A percentile compares a stretch with the other conserved stretches of the same genome.
These are phyloP conservation scores for Pseudogymnoascus sp. DNA, from an alignment of 2,329 filamentous ascomycete species.

Conservation along the genomic window DNA sequence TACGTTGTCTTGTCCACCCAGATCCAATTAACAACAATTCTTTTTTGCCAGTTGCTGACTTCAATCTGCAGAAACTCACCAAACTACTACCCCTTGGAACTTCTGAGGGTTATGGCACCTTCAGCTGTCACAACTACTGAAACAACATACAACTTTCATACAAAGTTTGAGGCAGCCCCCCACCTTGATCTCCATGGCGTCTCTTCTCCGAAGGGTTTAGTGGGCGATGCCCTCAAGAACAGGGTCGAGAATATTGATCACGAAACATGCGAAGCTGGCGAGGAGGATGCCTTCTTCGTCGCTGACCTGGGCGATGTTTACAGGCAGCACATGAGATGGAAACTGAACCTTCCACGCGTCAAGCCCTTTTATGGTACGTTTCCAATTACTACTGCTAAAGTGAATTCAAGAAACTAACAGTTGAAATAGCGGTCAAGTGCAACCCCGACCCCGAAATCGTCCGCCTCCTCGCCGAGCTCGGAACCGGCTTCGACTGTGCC, in stretches of 20 bases:
- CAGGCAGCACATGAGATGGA: slow-evolving; percentile 97
- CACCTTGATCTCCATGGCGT: slow-evolving; percentile 27
- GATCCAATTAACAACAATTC: background rate
- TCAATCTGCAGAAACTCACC: slow-evolving; percentile 14
- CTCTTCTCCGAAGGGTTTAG: slow-evolving; percentile 64
- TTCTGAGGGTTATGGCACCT: slow-evolving; percentile 54
- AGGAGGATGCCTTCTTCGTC: slow-evolving; percentile 97
- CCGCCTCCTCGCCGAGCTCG: slow-evolving; percentile 77
- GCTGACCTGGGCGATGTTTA: slow-evolving; percentile 98
- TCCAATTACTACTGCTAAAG: slow-evolving; percentile 1
- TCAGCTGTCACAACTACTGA: slow-evolving; percentile 53
- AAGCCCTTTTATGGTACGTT: slow-evolving; percentile 89
- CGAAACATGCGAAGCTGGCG: slow-evolving; percentile 81
- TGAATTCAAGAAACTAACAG: slow-evolving; percentile 16
- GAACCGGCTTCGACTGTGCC: slow-evolving; percentile 95
- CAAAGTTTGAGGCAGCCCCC: slow-evolving; percentile 26
- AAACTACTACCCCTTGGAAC: slow-evolving; percentile 3
- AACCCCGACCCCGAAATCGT: slow-evolving; percentile 91
- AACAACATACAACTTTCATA: slow-evolving; percentile 31
- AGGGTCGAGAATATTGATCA: slow-evolving; percentile 80
- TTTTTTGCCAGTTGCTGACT: background rate
- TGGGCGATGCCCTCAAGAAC: slow-evolving; percentile 79
- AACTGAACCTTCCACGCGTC: slow-evolving; percentile 83
- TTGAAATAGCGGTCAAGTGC: slow-evolving; percentile 79
- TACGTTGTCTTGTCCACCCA: slow-evolving; percentile 8